Evolutionary conservation across 1,284 basidiomycete species (phyloP), one percentile per base, ranked within the genome.

Genomic region (Pyrrhoderma lamaoense): DNA sequence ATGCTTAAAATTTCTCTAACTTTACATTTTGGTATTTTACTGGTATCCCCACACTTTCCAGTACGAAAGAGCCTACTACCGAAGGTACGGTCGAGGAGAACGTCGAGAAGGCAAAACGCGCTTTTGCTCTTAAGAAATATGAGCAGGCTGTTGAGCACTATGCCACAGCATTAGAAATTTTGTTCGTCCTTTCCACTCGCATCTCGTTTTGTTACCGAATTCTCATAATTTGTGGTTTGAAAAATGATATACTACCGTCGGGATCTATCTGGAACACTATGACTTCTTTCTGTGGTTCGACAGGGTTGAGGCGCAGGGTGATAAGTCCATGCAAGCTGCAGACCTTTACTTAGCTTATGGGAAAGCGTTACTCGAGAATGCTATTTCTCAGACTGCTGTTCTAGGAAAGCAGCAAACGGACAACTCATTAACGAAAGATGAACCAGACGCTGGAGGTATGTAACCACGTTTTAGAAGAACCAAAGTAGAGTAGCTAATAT

Each of bases 291-390:
- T 35, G 14, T 19, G 25, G 27, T 11, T 5, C 11, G 11, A 31
- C 42, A 93, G 91, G 60, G 85, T 86, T 38, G 69, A 77, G 62
- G 71, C 83, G 56, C 70, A 81, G 52, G 85, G 79, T 42, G 89
- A 94, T 52, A 74, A 86, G 57, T 78, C 86, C 34, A 80, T 84
- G 1, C 80, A 87, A 62, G 82, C 77, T 55, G 92, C 90, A 8
- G 89, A 93, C 60, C 64, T 93, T 23, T 88, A 94, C 57, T 85
- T 93, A 56, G 72, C 77, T 13, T 95, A 95, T 61, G 92, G 92
- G 8, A 89, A 85, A 64, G 88, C 92, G 4, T 68, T 94, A 39
- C 73, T 92, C 54, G 91, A 94, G 71, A 89, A 93, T 59, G 92
- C 90, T 1, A 86, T 93, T 55, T 66, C 77, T 3, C 86, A 90